Evolutionary conservation across 257 asterid genomes (phyloP), one percentile per base, ranked within the genome.

Genomic region (Osmanthus fragrans): DNA sequence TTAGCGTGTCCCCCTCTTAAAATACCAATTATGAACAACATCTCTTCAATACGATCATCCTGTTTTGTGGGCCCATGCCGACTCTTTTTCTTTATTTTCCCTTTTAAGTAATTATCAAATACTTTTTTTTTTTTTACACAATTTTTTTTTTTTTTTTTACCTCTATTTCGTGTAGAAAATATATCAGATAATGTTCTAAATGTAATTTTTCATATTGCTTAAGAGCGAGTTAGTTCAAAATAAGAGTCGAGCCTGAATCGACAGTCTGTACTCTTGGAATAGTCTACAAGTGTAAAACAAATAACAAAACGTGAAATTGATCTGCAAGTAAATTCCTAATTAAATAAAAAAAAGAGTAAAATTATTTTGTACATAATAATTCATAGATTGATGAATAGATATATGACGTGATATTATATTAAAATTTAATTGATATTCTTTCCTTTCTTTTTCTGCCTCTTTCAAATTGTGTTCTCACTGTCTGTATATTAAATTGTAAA

Each of bases 11-110:
- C 18, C 19, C 34, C 76, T 21, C 3, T 45, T 39, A 39, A 18
- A 47, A 19, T 18, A 71, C 80, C 33, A 39, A 71, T 77, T 78
- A 80, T 42, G 79, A 77, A 21, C 64, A 54, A 71, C 25, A 65
- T 13, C 73, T 56, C 68, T 42, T 73, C 37, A 72, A 73, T 21
- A 34, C 23, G 66, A 8, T 9, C 30, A 15, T 66, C 8, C 19
- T 4, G 27, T 60, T 56, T 33, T 75, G 77, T 80, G 80, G 71
- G 67, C 80, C 34, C 56, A n/a, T 11, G 12, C 32, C 70, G 21
- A 75, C 45, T 72, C 30, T 32, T 34, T 65, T 49, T 60, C 30
- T 42, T 45, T 5, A 36, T 19, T 60, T 29, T 42, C 63, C 3
- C 36, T 33, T 15, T 5, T 56, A 23, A 13, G 3, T 45, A 19